Evolutionary conservation across 305 asterid genomes (phyloP).

Genomic region (Fraxinus greggii): DNA sequence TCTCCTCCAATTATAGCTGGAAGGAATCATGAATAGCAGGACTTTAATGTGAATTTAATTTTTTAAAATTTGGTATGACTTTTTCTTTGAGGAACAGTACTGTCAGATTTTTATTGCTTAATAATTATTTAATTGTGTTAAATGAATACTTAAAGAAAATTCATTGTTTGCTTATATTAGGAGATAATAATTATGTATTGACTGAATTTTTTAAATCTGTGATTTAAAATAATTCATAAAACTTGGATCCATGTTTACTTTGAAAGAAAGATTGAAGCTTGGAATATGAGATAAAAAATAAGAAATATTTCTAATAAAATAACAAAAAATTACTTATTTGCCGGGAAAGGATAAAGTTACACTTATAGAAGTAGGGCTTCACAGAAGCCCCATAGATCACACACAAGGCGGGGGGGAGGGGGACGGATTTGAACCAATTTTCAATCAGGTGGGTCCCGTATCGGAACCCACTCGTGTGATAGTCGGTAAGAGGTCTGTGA

Average conservation of each 20-base stretch:
- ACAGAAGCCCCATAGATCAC: too few relatives aligned
- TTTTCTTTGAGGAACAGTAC: constrained; percentile 26
- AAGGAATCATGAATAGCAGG: constrained; percentile 28
- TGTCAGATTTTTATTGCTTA: constrained; percentile 35
- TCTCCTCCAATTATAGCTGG: constrained; percentile 31
- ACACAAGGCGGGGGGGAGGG: too few relatives aligned
- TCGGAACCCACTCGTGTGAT: too few relatives aligned
- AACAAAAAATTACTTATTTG: too few relatives aligned
- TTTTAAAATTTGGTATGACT: constrained; percentile 18
- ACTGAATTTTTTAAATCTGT: not conserved
- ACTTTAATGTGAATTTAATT: not conserved
- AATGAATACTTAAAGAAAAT: not conserved
- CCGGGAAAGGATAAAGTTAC: too few relatives aligned
- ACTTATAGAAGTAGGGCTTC: too few relatives aligned
- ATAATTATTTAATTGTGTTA: not conserved
- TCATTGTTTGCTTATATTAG: constrained; percentile 16
- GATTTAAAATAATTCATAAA: not conserved
- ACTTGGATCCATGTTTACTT: constrained; percentile 9
- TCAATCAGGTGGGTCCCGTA: too few relatives aligned
- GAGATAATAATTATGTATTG: constrained; percentile 13
- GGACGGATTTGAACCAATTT: too few relatives aligned
- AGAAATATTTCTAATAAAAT: not conserved
- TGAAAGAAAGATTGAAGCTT: not conserved
- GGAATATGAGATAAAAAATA: not conserved
- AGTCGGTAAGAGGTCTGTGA: too few relatives aligned